A percentile compares a stretch with the other conserved stretches of the same genome.
Conservation (phyloP, 2,329 filamentous ascomycete species). For the Diaporthe caulivora region DNA sequence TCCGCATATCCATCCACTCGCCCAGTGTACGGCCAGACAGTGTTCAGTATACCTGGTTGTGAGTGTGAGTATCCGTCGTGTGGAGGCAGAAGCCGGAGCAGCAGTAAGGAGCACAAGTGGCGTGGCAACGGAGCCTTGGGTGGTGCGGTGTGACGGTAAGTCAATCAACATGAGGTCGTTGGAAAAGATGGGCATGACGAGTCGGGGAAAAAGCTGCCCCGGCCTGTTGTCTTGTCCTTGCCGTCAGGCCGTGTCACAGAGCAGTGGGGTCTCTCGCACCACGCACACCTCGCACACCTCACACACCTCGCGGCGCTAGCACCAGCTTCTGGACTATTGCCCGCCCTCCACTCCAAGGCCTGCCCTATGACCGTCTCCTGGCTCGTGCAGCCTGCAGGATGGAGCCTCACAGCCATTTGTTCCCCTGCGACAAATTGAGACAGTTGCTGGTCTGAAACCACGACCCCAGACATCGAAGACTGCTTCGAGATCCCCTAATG, state of each 20-base stretch:
- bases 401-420: neutral
- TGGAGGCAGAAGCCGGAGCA: too few species aligned
- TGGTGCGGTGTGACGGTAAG: conserved; percentile 4
- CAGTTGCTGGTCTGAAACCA: conserved; percentile 24
- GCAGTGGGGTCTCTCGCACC: conserved; percentile 11
- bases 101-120: neutral
- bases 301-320: neutral
- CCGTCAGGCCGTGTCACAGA: neutral
- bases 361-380: conserved; percentile 14
- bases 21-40: neutral
- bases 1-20: neutral
- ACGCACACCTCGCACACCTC: too few species aligned
- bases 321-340: conserved; percentile 9
- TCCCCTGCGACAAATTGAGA: conserved; percentile 25
- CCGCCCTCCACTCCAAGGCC: neutral
- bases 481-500: conserved; percentile 7
- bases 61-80: too few species aligned
- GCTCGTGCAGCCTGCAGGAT: conserved; percentile 31
- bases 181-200: conserved; percentile 22
- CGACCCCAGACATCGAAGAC: conserved; percentile 3
- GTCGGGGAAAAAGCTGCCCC: conserved; percentile 22
- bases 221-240: conserved; percentile 10
- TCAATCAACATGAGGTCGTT: conserved; percentile 30
- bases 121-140: neutral
- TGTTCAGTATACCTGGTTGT: too few species aligned